phyloP scores from a whole-genome alignment of 495 filamentous ascomycete species.

The Pseudevernia furfuracea region DNA sequence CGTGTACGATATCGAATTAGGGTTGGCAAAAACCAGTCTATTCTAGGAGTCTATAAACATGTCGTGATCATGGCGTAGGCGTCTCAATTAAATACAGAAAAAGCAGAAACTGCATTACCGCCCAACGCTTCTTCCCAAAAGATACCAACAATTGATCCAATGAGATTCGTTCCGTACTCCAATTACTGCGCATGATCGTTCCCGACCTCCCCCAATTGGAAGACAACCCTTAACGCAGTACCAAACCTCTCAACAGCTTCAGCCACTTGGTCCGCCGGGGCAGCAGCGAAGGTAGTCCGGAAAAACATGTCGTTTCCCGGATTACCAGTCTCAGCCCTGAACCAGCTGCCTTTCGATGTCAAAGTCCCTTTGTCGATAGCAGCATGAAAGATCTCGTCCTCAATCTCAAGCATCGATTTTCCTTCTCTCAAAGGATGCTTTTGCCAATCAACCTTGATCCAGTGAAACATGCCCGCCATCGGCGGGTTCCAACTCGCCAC shows the following conservation, averaged over 20 bases:
- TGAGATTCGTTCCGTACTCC: background rate
- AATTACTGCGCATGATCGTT: constrained; percentile 2
- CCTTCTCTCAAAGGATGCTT: constrained; percentile 57
- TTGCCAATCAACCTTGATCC: constrained; percentile 70
- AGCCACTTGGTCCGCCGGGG: constrained; percentile 62
- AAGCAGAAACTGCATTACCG: background rate
- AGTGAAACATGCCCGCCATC: constrained; percentile 95
- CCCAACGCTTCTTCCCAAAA: background rate
- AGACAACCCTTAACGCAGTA: constrained; percentile 57
- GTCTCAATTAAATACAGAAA: background rate
- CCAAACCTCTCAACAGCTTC: constrained; percentile 75
- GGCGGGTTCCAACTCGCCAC: constrained; percentile 79
- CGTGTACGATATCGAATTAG: constrained; percentile 7
- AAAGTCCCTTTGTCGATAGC: constrained; percentile 66
- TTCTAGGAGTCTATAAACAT: background rate
- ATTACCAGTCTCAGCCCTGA: constrained; percentile 53
- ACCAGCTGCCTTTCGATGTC: constrained; percentile 79
- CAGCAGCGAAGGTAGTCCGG: constrained; percentile 81
- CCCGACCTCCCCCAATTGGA: constrained; percentile 31
- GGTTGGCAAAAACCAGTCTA: background rate
- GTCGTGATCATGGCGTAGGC: background rate
- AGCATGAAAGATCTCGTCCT: constrained; percentile 74
- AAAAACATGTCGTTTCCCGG: constrained; percentile 58
- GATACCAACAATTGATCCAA: background rate
- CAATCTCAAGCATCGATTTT: constrained; percentile 60